Percentiles rank a stretch among this genome's conserved stretches.
These are phyloP conservation scores for Candida sanyaensis DNA, from an alignment of 1,139 yeast genomes.

Conservation along the genomic window DNA sequence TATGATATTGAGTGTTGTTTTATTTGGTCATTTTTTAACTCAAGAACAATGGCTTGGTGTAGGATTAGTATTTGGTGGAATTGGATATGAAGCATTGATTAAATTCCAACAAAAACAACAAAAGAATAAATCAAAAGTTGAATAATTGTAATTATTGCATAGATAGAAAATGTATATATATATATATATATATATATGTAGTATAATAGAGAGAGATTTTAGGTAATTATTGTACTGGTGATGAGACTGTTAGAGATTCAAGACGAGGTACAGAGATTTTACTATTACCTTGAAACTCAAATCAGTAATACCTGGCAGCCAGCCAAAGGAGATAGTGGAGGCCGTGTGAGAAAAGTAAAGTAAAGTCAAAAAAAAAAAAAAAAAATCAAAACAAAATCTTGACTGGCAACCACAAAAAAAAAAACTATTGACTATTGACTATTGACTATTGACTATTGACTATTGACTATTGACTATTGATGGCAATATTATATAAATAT, in stretches of 20 bases:
- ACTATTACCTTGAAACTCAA: too few relatives aligned
- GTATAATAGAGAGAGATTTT: too few relatives aligned
- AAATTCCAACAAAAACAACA: conserved; percentile 13
- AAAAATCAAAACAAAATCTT: neutral
- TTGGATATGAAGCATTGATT: conserved; percentile 31
- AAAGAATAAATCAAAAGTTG: conserved; percentile 5
- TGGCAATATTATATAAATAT: conserved; percentile 4
- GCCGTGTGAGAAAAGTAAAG: neutral
- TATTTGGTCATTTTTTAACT: conserved; percentile 76
- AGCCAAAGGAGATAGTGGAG: too few relatives aligned
- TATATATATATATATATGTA: too few relatives aligned
- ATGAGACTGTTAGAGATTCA: too few relatives aligned
- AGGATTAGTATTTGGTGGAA: conserved; percentile 75
- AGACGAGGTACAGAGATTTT: too few relatives aligned
- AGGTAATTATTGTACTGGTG: too few relatives aligned
- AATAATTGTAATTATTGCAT: neutral
- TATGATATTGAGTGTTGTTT: conserved; percentile 82
- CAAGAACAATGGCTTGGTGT: conserved; percentile 78
- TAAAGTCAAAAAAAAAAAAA: neutral
- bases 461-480: neutral
- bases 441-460: neutral
- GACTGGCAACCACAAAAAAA: neutral
- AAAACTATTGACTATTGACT: neutral
- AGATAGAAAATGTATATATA: too few relatives aligned
- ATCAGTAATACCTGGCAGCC: too few relatives aligned